phyloP scores from a whole-genome alignment of 371 early-diverging fungal genomes.

The Funneliformis caledonium region DNA sequence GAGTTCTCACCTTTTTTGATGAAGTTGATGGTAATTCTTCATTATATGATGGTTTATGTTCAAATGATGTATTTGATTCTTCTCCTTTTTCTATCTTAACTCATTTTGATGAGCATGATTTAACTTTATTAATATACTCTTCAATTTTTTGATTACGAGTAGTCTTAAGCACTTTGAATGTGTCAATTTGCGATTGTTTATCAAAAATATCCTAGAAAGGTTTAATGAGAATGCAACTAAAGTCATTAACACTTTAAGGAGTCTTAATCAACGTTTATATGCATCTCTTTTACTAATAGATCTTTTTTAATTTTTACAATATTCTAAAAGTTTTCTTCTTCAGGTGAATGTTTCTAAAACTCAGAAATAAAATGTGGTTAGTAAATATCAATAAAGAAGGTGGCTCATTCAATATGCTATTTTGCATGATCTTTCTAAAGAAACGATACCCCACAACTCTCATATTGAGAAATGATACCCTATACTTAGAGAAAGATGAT shows the following conservation, averaged over 20 bases:
- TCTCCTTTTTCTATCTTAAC: neutral
- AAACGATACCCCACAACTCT: neutral
- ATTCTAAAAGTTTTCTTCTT: constrained; percentile 16
- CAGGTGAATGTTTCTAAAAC: constrained; percentile 1
- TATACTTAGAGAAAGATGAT: constrained; percentile 11
- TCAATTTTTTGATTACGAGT: constrained; percentile 4
- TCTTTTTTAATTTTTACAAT: neutral
- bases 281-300: neutral
- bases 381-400: constrained; percentile 16
- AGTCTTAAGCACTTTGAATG: neutral
- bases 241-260: neutral
- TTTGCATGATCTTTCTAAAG: neutral
- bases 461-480: constrained; percentile 12
- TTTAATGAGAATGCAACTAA: neutral
- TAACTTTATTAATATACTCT: constrained; percentile 13
- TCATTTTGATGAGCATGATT: neutral
- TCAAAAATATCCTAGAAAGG: neutral
- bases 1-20: neutral
- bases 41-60: too few relatives aligned
- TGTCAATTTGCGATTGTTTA: neutral
- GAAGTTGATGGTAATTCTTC: neutral
- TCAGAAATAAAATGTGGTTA: constrained; percentile 11
- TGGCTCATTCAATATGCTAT: neutral
- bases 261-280: neutral
- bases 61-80: neutral